phyloP scores from a whole-genome alignment of 352 stramenopile species.

The Aphanomyces invadans region DNA sequence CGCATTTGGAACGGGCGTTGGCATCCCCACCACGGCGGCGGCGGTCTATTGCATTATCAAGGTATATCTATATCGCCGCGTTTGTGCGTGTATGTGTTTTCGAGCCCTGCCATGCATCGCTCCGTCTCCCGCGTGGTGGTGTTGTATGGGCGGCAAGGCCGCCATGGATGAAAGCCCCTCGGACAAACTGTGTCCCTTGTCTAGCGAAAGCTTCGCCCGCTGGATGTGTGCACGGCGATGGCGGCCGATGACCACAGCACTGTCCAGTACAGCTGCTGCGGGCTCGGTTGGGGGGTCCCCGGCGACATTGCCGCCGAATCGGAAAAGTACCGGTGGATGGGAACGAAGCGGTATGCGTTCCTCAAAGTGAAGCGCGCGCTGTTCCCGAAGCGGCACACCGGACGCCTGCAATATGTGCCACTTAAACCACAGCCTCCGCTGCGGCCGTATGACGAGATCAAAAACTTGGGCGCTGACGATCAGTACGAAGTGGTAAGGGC shows the following conservation, averaged over 20 bases:
- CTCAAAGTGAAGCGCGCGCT: conserved; percentile 66
- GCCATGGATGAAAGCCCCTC: too few relatives aligned
- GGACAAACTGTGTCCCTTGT: too few relatives aligned
- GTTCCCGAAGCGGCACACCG: conserved; percentile 54
- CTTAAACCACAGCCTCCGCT: conserved; percentile 55
- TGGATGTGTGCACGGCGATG: conserved; percentile 65
- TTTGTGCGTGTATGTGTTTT: not conserved
- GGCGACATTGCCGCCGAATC: conserved; percentile 71
- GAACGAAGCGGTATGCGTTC: conserved; percentile 61
- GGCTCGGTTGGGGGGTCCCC: conserved; percentile 64
- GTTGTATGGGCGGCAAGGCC: too few relatives aligned
- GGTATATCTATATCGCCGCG: not conserved
- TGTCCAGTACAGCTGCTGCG: conserved; percentile 78
- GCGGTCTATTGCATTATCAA: conserved; percentile 78
- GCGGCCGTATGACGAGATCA: conserved; percentile 65
- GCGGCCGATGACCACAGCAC: conserved; percentile 46
- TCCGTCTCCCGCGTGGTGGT: too few relatives aligned
- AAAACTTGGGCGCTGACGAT: conserved; percentile 59
- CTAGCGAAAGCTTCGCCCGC: conserved; percentile 60
- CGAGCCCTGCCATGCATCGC: too few relatives aligned
- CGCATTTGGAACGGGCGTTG: conserved; percentile 62
- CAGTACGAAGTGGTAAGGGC: conserved; percentile 53
- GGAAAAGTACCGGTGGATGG: conserved; percentile 73
- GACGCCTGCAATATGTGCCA: conserved; percentile 55
- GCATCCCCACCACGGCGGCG: conserved; percentile 56